These are phyloP conservation scores for Microdochium trichocladiopsis DNA, from an alignment of 2,329 filamentous ascomycete genomes.

Conservation along the genomic window DNA sequence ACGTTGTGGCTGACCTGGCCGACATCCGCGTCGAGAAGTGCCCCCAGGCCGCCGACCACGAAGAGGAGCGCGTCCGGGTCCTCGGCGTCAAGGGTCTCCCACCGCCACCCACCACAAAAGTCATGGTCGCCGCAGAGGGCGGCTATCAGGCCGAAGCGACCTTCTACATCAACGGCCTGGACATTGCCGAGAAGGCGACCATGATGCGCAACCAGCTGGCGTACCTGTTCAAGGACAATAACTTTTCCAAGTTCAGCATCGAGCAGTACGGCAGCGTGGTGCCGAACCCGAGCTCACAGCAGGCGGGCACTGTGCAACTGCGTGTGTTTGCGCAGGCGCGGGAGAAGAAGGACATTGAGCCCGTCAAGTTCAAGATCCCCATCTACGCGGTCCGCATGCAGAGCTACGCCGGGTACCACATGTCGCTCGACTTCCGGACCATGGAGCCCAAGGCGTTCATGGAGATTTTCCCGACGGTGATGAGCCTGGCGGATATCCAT, in stretches of 20 bases:
- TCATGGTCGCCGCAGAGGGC: slow-evolving; percentile 13
- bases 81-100: slow-evolving; percentile 9
- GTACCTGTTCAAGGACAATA: slow-evolving; percentile 15
- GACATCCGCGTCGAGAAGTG: slow-evolving; percentile 17
- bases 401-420: slow-evolving; percentile 33
- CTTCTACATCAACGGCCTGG: slow-evolving; percentile 16
- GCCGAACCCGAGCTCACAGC: slow-evolving; percentile 12
- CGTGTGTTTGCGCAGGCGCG: slow-evolving; percentile 16
- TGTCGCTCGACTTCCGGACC: slow-evolving; percentile 34
- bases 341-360: slow-evolving; percentile 17
- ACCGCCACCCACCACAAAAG: slow-evolving; percentile 14
- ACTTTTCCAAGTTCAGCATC: slow-evolving; percentile 27
- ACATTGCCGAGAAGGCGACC: slow-evolving; percentile 14
- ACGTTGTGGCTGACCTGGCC: slow-evolving; percentile 23
- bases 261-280: slow-evolving; percentile 14
- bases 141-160: slow-evolving; percentile 18
- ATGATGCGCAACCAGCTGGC: slow-evolving; percentile 14
- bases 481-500: slow-evolving; percentile 7
- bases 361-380: slow-evolving; percentile 17
- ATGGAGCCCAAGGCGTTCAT: slow-evolving; percentile 34
- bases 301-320: slow-evolving; percentile 12
- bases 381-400: slow-evolving; percentile 32
- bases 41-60: neutral
- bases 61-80: slow-evolving; percentile 1
- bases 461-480: slow-evolving; percentile 31